Evolutionary conservation across 1,139 yeast species (phyloP), one percentile per base, ranked within the genome.

Genomic region (Nematodospora anomalae): DNA sequence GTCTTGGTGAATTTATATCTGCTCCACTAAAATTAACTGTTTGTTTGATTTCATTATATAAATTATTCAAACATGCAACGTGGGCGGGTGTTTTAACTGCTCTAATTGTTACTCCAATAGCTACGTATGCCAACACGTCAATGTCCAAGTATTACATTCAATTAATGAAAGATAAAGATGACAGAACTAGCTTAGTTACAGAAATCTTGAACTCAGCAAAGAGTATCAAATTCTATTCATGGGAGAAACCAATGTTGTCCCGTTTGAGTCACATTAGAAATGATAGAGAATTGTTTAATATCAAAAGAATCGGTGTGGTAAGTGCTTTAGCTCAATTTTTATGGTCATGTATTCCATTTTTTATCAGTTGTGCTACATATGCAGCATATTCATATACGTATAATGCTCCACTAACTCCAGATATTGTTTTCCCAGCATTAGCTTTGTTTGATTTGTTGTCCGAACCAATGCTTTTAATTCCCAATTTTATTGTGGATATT

Each of bases 1-100:
- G 57, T 37, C 32, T 45, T 16, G 48, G 46, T n/a, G 43, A 42
- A n/a, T 44, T 38, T 22, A 16, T 45, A 10, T 88, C 97, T 0
- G 97, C 97, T 26, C 71, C 72, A 3, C 36, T 67, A 23, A 49
- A 62, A 35, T 51, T 67, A 21, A 41, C 50, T 2, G 40, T 64
- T 30, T 55, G 65, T 31, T 50, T 64, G 35, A 16, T 47, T 11
- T 56, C 67, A 3, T 52, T 64, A 22, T 55, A 55, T 41, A 51
- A 53, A 14, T 51, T 64, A 31, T 44, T 68, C 30, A 70, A 70
- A 0, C 47, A 47, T 32, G 60, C 71, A 15, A 60, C 68, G 25
- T 51, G 65, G 50, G 62, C 67, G 2, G 74, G 74, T 11, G 49
- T 65, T 27, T 47, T 48, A 3, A 55, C 64, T 6, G 67, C 71